phyloP scores from a whole-genome alignment of 2,329 filamentous ascomycete genomes.

The Lecanicillium sp. region DNA sequence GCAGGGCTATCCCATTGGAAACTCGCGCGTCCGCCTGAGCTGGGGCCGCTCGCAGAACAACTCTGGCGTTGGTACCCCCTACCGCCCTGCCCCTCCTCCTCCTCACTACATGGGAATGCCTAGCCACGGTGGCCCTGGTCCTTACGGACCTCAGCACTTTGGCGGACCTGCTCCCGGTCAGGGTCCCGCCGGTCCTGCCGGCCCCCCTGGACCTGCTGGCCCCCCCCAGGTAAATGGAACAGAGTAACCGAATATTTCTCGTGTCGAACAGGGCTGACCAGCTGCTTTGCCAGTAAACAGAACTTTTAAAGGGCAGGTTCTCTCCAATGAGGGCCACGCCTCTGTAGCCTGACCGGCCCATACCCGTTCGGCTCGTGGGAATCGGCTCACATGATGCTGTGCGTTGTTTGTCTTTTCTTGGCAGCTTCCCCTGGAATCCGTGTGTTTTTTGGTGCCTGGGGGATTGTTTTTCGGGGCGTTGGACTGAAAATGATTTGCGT shows the following conservation, averaged over 20 bases:
- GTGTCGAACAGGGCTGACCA: conserved; percentile 9
- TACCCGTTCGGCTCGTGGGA: background rate
- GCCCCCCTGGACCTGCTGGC: conserved; percentile 32
- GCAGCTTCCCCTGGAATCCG: conserved; percentile 17
- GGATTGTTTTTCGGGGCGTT: conserved; percentile 22
- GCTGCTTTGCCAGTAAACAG: conserved; percentile 7
- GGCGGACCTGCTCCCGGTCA: conserved; percentile 38
- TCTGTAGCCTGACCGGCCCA: background rate
- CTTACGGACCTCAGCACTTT: conserved; percentile 42
- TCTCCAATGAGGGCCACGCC: conserved; percentile 8
- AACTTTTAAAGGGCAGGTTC: conserved; percentile 4
- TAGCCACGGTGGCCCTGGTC: conserved; percentile 37
- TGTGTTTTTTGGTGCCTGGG: conserved; percentile 19
- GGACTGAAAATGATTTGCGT: conserved; percentile 20
- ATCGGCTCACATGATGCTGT: conserved; percentile 17
- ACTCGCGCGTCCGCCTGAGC: conserved; percentile 93
- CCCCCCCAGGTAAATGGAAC: conserved; percentile 32
- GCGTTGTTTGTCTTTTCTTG: conserved; percentile 21
- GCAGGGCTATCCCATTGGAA: conserved; percentile 98
- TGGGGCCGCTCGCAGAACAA: conserved; percentile 99
- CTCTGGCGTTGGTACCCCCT: conserved; percentile 94
- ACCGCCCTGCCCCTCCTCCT: conserved; percentile 77
- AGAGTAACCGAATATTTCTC: conserved; percentile 12
- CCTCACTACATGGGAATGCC: conserved; percentile 50
- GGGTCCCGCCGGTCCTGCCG: conserved; percentile 34